These are phyloP conservation scores for Diplogelasinospora grovesii DNA, from an alignment of 495 filamentous ascomycete species.

Conservation along the genomic window DNA sequence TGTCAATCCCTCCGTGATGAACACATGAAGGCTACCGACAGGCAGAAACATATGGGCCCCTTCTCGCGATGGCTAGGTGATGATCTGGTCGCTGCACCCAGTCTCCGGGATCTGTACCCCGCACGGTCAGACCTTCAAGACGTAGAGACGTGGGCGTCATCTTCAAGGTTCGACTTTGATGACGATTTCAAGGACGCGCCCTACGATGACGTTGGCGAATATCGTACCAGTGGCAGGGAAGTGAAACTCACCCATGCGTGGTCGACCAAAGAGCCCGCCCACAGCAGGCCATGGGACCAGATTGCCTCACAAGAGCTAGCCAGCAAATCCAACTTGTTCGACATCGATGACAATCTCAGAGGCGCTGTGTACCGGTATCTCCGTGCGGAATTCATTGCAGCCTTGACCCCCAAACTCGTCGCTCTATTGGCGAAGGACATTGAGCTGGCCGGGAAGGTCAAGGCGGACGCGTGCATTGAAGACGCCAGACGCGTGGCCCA, in stretches of 20 bases:
- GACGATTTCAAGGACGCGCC: conserved; percentile 30
- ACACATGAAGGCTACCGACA: conserved; percentile 40
- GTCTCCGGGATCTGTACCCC: conserved; percentile 10
- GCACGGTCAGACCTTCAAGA: conserved; percentile 23
- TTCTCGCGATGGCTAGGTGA: conserved; percentile 60
- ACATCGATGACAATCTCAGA: conserved; percentile 22
- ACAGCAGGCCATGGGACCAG: conserved; percentile 7
- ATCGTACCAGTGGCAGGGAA: conserved; percentile 26
- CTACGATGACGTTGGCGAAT: conserved; percentile 34
- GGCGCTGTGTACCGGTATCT: conserved; percentile 37
- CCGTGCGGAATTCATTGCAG: conserved; percentile 26
- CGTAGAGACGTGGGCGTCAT: conserved; percentile 15
- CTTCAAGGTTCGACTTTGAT: conserved; percentile 33
- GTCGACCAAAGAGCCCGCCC: conserved; percentile 25
- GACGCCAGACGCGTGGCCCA: conserved; percentile 24
- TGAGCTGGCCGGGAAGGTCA: conserved; percentile 26
- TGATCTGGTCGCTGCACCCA: conserved; percentile 22
- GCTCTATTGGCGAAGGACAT: conserved; percentile 20
- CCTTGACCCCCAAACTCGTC: conserved; percentile 17
- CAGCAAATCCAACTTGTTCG: conserved; percentile 22
- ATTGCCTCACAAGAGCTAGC: conserved; percentile 9
- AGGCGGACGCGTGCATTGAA: conserved; percentile 23
- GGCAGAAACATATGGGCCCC: conserved; percentile 33
- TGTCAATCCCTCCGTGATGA: conserved; percentile 53
- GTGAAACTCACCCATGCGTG: conserved; percentile 29